phyloP scores from a whole-genome alignment of 176 grass and related monocot species.

The Carex myosuroides region DNA sequence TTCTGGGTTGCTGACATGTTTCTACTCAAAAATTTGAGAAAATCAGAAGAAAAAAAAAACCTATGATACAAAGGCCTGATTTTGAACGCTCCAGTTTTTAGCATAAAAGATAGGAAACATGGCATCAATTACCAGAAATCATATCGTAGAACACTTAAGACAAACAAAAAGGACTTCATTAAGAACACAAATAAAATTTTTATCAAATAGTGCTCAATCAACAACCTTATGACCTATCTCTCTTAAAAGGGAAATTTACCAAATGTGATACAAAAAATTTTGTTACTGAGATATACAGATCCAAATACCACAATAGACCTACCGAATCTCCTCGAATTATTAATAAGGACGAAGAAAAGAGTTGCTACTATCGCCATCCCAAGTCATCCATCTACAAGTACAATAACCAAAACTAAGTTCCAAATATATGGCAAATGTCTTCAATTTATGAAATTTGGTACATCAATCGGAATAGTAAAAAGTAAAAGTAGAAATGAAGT shows the following conservation, averaged over 20 bases:
- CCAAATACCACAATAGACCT: slow-evolving; percentile 10
- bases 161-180: neutral
- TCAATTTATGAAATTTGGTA: neutral
- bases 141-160: neutral
- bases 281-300: slow-evolving; percentile 12
- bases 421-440: slow-evolving; percentile 14
- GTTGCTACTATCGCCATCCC: slow-evolving; percentile 36
- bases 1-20: no score
- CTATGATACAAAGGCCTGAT: neutral
- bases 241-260: neutral
- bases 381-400: slow-evolving; percentile 92
- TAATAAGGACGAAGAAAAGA: slow-evolving; percentile 27
- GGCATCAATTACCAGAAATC: neutral
- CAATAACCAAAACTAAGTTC: slow-evolving; percentile 48
- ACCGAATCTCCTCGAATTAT: slow-evolving; percentile 32
- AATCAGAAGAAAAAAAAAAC: neutral
- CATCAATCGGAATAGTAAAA: slow-evolving; percentile 9
- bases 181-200: neutral
- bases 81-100: neutral
- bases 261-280: neutral
- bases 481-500: slow-evolving; percentile 21
- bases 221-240: neutral
- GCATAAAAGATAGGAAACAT: neutral
- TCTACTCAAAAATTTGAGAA: neutral
- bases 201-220: neutral